Percentiles rank a stretch among this genome's conserved stretches.
Conservation (phyloP, 202 grass and related monocot species). For the Sporobolus alterniflorus region DNA sequence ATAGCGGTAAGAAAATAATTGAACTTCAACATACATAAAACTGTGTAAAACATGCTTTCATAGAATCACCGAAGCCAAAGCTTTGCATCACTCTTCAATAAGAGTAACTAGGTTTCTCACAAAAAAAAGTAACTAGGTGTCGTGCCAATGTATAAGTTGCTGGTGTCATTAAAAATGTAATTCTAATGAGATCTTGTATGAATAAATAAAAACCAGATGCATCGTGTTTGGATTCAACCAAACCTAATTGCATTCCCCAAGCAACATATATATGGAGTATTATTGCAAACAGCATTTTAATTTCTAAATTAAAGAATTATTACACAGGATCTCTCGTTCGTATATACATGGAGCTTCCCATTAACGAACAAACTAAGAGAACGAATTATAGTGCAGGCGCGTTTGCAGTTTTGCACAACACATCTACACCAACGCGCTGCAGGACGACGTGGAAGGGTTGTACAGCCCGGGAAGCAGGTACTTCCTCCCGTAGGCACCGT, state of each 20-base stretch:
- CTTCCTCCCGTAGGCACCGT: conserved; percentile 61
- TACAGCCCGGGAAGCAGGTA: conserved; percentile 82
- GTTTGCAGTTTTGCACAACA: background rate
- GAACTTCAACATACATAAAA: too few relatives aligned
- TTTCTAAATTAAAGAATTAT: conserved; percentile 49
- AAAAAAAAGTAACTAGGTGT: too few relatives aligned
- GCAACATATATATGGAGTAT: background rate
- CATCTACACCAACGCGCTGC: conserved; percentile 51
- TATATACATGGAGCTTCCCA: conserved; percentile 21
- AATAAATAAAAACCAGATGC: background rate
- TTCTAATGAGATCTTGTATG: too few relatives aligned
- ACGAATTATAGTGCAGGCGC: background rate
- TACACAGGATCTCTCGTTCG: background rate
- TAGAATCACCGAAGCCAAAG: too few relatives aligned
- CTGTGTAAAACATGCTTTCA: too few relatives aligned
- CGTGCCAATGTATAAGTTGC: too few relatives aligned
- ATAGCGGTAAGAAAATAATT: too few relatives aligned
- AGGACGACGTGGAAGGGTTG: conserved; percentile 48
- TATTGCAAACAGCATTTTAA: background rate
- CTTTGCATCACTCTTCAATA: too few relatives aligned
- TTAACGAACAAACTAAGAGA: background rate
- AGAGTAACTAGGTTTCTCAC: too few relatives aligned
- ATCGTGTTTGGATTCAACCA: background rate
- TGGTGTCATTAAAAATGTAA: too few relatives aligned
- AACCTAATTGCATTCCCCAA: background rate